These are phyloP conservation scores for Cardiosporidium cionae DNA, from an alignment of 169 alveolate species.

Conservation along the genomic window DNA sequence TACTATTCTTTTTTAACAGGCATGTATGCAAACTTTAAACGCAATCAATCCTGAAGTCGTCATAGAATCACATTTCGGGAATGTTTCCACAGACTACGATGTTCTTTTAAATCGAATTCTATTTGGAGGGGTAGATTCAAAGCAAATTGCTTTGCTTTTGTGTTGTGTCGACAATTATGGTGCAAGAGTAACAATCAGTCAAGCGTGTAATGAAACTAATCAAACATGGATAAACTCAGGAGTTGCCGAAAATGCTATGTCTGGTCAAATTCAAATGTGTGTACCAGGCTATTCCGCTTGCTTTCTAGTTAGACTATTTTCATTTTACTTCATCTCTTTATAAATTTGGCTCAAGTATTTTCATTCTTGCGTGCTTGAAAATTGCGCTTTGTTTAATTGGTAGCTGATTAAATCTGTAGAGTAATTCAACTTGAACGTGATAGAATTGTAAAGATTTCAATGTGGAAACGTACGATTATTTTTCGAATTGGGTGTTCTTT, in stretches of 20 bases:
- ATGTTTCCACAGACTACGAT: constrained; percentile 71
- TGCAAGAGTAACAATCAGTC: constrained; percentile 89
- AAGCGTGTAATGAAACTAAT: constrained; percentile 83
- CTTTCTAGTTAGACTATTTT: constrained; percentile 54
- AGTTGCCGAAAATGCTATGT: constrained; percentile 88
- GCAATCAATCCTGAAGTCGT: constrained; percentile 84
- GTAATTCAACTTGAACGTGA: no score
- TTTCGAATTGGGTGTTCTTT: no score
- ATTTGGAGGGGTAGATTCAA: constrained; percentile 57
- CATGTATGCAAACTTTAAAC: constrained; percentile 78
- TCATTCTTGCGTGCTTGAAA: no score
- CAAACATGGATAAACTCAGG: constrained; percentile 91
- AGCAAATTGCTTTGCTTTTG: constrained; percentile 74
- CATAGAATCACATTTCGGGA: constrained; percentile 73
- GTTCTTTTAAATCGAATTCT: constrained; percentile 62
- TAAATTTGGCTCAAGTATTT: not conserved
- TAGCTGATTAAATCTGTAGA: no score
- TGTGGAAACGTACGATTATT: no score
- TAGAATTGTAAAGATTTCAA: no score
- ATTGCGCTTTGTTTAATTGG: no score
- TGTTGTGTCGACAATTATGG: constrained; percentile 93
- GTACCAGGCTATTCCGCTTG: constrained; percentile 94
- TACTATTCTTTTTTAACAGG: no score
- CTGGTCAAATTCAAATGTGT: constrained; percentile 87
- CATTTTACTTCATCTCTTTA: not conserved